These are phyloP conservation scores for Penicillium psychrofluorescens DNA, from an alignment of 495 filamentous ascomycete genomes.

Conservation along the genomic window DNA sequence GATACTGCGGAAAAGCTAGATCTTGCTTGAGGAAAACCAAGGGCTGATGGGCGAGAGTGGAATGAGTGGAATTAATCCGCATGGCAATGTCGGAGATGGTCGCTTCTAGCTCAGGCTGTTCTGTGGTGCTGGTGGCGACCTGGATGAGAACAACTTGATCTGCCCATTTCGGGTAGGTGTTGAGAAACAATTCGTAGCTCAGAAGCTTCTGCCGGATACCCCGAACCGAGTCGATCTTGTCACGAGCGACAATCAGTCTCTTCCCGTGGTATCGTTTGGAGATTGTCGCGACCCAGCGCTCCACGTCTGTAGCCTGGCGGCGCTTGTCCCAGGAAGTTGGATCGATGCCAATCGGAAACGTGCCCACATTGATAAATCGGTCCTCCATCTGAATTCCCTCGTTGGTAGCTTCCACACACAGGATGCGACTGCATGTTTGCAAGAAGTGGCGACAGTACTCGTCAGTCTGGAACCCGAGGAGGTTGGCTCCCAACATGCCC, in stretches of 20 bases:
- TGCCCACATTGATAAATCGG: conserved; percentile 79
- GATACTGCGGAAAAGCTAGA: conserved; percentile 80
- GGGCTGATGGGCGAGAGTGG: conserved; percentile 81
- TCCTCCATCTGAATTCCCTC: conserved; percentile 88
- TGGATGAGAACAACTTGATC: conserved; percentile 86
- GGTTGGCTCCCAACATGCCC: conserved; percentile 83
- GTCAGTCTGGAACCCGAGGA: conserved; percentile 85
- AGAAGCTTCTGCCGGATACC: conserved; percentile 88
- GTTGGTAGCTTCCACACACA: conserved; percentile 77
- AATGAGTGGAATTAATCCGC: conserved; percentile 80
- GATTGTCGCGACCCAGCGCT: conserved; percentile 70
- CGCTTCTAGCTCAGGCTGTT: conserved; percentile 77
- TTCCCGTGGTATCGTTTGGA: conserved; percentile 75
- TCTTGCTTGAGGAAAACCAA: conserved; percentile 94
- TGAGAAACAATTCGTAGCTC: conserved; percentile 88
- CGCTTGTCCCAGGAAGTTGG: conserved; percentile 64
- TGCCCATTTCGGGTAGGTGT: conserved; percentile 82
- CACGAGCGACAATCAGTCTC: conserved; percentile 80
- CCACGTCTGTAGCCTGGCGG: conserved; percentile 65
- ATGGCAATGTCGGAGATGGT: conserved; percentile 89
- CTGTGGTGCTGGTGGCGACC: conserved; percentile 81
- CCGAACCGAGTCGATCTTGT: conserved; percentile 86
- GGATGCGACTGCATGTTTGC: conserved; percentile 83
- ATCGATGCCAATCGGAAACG: conserved; percentile 66
- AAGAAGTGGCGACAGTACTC: conserved; percentile 92